phyloP scores from a whole-genome alignment of 176 grass and related monocot species.

The Rhipidocladum racemiflorum region DNA sequence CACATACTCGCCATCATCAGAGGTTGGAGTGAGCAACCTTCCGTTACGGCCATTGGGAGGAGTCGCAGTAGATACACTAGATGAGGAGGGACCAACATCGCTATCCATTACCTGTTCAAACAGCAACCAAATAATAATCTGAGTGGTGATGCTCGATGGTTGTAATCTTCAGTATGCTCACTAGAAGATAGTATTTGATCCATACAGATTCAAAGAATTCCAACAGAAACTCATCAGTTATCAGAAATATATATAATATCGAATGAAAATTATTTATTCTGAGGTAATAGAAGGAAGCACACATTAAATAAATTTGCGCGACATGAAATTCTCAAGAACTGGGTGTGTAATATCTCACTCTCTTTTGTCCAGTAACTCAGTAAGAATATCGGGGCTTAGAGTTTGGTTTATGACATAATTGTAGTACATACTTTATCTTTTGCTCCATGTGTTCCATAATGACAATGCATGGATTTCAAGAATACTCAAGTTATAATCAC shows the following conservation, averaged over 20 bases:
- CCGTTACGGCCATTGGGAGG: constrained; percentile 46
- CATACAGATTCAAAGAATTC: not conserved
- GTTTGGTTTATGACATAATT: not conserved
- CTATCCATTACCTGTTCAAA: constrained; percentile 44
- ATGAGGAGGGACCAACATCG: constrained; percentile 61
- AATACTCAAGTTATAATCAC: not conserved
- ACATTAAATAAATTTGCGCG: not conserved
- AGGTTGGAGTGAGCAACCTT: constrained; percentile 50
- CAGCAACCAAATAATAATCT: not conserved
- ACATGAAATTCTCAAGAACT: not conserved
- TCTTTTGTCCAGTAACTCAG: not conserved
- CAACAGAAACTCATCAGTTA: not conserved
- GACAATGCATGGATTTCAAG: not conserved
- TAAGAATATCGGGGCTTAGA: not conserved
- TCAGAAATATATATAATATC: not conserved
- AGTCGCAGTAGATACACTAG: constrained; percentile 46
- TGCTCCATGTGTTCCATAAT: not conserved
- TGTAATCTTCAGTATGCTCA: constrained; percentile 13
- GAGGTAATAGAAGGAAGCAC: not conserved
- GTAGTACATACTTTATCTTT: not conserved
- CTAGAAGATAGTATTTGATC: constrained; percentile 14
- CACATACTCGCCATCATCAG: constrained; percentile 73
- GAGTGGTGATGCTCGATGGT: constrained; percentile 2
- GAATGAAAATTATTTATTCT: not conserved
- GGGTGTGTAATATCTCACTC: not conserved